These are phyloP conservation scores for Salix viminalis DNA, from an alignment of 345 rosid genomes.

Conservation along the genomic window DNA sequence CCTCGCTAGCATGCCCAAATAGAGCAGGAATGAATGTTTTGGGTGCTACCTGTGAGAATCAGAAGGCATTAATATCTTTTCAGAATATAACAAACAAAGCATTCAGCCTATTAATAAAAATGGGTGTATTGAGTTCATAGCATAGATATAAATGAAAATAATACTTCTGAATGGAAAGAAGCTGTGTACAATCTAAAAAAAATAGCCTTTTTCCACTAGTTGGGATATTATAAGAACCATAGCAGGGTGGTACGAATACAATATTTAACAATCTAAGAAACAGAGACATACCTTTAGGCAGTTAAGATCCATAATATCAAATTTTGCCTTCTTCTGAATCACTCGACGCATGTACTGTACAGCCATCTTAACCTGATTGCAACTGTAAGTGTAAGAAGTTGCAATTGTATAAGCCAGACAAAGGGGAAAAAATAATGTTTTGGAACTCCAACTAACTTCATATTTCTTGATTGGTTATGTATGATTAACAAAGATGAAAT, in stretches of 20 bases:
- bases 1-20: conserved; percentile 33
- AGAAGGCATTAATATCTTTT: conserved; percentile 2
- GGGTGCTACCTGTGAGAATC: conserved; percentile 28
- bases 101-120: not conserved
- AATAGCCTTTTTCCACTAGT: not conserved
- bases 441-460: not conserved
- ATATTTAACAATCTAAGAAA: conserved; percentile 1
- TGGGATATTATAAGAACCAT: not conserved
- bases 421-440: not conserved
- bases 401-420: conserved; percentile 3
- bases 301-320: conserved; percentile 35
- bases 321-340: conserved; percentile 32
- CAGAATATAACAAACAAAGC: conserved; percentile 1
- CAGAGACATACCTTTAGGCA: conserved; percentile 27
- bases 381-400: conserved; percentile 13
- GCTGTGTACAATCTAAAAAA: not conserved
- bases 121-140: not conserved
- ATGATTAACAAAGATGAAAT: not conserved
- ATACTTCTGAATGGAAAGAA: not conserved
- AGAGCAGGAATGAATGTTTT: conserved; percentile 30
- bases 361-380: conserved; percentile 33
- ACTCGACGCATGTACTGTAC: conserved; percentile 33
- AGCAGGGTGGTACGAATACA: too few species aligned
- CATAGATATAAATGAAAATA: not conserved
- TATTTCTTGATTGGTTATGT: conserved; percentile 5